Conservation (phyloP, 768 basidiomycete genomes). For the Podaxis rugospora region DNA sequence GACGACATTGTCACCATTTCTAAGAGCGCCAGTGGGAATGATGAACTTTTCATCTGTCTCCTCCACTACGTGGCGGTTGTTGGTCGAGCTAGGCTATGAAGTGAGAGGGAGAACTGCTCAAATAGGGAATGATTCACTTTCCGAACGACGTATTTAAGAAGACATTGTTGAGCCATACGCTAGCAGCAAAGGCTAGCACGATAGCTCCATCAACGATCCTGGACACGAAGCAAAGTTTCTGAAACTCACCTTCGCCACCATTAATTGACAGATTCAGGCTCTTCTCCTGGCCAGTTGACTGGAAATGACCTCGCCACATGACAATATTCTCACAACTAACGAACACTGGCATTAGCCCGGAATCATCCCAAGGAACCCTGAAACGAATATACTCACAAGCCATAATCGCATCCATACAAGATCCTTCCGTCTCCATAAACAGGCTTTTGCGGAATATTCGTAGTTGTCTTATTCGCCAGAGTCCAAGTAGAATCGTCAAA, state of each 20-base stretch:
- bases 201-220: background rate
- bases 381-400: constrained; percentile 51
- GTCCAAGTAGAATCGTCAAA: constrained; percentile 69
- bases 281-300: constrained; percentile 51
- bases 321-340: constrained; percentile 77
- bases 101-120: background rate
- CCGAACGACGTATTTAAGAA: constrained; percentile 73
- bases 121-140: constrained; percentile 44
- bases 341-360: constrained; percentile 3
- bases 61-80: constrained; percentile 53
- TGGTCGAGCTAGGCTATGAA: constrained; percentile 48
- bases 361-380: background rate
- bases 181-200: constrained; percentile 68
- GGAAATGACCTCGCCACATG: constrained; percentile 81
- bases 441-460: constrained; percentile 68
- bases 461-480: constrained; percentile 63
- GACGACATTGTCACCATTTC: constrained; percentile 65
- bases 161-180: constrained; percentile 72
- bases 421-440: constrained; percentile 71
- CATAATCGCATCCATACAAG: constrained; percentile 86
- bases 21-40: constrained; percentile 51
- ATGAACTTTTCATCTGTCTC: constrained; percentile 66
- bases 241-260: constrained; percentile 61
- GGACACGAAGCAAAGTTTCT: background rate
- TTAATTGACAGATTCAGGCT: constrained; percentile 75